Evolutionary conservation across 2,329 filamentous ascomycete species (phyloP), one percentile per base, ranked within the genome.

Genomic region (Botrytis sinoallii): DNA sequence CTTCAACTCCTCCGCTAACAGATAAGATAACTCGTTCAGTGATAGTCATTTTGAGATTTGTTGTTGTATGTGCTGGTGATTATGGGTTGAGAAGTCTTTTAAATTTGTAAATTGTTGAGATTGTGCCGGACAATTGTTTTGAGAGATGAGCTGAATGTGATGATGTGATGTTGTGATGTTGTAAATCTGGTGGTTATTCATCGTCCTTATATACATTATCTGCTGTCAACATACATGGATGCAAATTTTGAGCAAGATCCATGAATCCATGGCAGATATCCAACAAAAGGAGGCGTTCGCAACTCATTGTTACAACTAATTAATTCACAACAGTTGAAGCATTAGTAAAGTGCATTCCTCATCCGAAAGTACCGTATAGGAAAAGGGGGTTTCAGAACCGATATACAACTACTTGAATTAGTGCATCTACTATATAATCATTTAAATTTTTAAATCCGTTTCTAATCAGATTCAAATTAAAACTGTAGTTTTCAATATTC

Each of bases 21-120:
- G 78, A 75, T 65, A 81, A 75, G 42, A 78, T 78, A 60, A 77
- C 61, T 73, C 75, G 73, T 67, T 77, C 73, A 38, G 75, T 77
- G 73, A 77, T 66, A 71, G 75, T 55, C 75, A 77, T 77, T 59
- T 72, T 75, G 75, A 76, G 16, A 69, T 22, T 14, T 74, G 29
- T 16, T 29, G 29, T 73, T 25, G 35, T n/a, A 14, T 64, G 32
- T 52, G 22, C 9, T 42, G 29, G 1, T 35, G 29, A 38, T 46
- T 48, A 38, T 20, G 12, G 12, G 35, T 40, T 18, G 35, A 20
- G 35, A 55, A 65, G 38, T 25, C 32, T 65, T 40, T n/a, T 40
- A 22, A n/a, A 29, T 44, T n/a, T 38, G 20, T n/a, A 16, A 16
- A 2, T n/a, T 55, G 40, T 32, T 46, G 63, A 40, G 38, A 57